These are phyloP conservation scores for Saccharomyces hybrid DNA, from an alignment of 1,139 yeast genomes.

Conservation along the genomic window DNA sequence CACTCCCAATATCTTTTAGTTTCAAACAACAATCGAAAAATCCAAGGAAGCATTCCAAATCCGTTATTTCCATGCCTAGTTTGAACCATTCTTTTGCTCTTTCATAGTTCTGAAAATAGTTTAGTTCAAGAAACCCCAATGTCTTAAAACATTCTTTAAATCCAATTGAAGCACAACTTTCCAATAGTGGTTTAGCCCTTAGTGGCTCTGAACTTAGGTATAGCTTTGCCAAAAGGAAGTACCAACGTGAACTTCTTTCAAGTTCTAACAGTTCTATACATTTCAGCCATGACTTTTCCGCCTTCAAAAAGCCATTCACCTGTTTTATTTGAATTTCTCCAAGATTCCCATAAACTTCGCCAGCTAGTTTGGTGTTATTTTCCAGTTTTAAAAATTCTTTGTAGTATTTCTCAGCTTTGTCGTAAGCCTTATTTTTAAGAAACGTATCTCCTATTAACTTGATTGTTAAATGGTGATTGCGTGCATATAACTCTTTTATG, in stretches of 20 bases:
- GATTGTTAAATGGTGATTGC: conserved; percentile 57
- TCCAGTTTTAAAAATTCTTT: conserved; percentile 49
- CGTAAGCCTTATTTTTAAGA: conserved; percentile 37
- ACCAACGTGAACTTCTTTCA: conserved; percentile 57
- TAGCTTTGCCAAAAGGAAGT: conserved; percentile 69
- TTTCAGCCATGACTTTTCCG: conserved; percentile 51
- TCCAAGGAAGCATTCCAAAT: conserved; percentile 59
- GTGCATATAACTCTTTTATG: conserved; percentile 51
- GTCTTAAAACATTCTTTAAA: conserved; percentile 67
- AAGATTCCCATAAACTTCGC: conserved; percentile 65
- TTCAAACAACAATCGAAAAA: conserved; percentile 47
- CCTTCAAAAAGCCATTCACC: conserved; percentile 40
- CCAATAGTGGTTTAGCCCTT: conserved; percentile 60
- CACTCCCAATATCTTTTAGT: conserved; percentile 20
- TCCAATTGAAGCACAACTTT: conserved; percentile 69
- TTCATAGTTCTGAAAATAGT: conserved; percentile 45
- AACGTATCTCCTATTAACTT: conserved; percentile 72
- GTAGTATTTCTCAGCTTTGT: conserved; percentile 55
- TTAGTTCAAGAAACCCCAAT: conserved; percentile 71
- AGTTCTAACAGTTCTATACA: conserved; percentile 53
- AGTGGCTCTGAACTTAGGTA: conserved; percentile 49
- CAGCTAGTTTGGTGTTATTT: conserved; percentile 36
- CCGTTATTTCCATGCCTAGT: conserved; percentile 62
- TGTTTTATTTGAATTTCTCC: conserved; percentile 57
- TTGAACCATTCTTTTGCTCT: conserved; percentile 79